Conservation (phyloP, 2,329 filamentous ascomycete genomes). For the Neonectria ditissima region DNA sequence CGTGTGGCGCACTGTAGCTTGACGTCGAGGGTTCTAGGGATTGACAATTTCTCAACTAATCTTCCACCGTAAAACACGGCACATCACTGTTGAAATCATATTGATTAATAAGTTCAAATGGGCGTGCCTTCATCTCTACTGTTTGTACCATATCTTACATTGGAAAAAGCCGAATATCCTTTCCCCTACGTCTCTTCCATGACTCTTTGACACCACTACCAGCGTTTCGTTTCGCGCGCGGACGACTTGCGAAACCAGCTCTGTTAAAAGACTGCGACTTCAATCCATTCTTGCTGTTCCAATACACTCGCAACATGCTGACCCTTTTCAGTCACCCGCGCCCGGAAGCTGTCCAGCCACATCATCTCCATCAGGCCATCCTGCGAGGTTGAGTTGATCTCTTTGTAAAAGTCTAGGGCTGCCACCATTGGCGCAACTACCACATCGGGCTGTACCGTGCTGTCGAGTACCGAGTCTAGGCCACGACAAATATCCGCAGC, state of each 20-base stretch:
- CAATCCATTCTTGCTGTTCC: conserved; percentile 55
- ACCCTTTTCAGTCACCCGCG: conserved; percentile 54
- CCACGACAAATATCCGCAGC: conserved; percentile 64
- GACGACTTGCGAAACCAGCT: background rate
- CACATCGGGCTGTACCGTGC: conserved; percentile 60
- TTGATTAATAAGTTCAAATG: background rate
- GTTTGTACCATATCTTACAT: background rate
- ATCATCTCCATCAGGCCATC: conserved; percentile 59
- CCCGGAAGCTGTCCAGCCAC: conserved; percentile 61
- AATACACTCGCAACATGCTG: conserved; percentile 55
- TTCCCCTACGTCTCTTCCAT: too few species aligned
- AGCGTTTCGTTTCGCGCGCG: background rate
- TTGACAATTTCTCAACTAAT: background rate
- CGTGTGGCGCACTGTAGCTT: conserved; percentile 27
- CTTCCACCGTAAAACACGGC: background rate
- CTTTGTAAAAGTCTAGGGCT: conserved; percentile 57
- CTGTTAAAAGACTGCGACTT: conserved; percentile 47
- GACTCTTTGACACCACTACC: background rate
- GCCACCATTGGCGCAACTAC: conserved; percentile 57
- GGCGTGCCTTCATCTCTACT: too few species aligned
- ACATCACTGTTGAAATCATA: background rate
- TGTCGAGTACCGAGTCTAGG: conserved; percentile 59
- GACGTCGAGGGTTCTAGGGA: background rate
- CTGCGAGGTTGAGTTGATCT: conserved; percentile 52
- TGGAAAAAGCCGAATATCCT: background rate